A percentile compares a stretch with the other conserved stretches of the same genome.
Evolutionary conservation across 257 asterid genomes (phyloP).

Genomic region (Solanum raphanifolium): DNA sequence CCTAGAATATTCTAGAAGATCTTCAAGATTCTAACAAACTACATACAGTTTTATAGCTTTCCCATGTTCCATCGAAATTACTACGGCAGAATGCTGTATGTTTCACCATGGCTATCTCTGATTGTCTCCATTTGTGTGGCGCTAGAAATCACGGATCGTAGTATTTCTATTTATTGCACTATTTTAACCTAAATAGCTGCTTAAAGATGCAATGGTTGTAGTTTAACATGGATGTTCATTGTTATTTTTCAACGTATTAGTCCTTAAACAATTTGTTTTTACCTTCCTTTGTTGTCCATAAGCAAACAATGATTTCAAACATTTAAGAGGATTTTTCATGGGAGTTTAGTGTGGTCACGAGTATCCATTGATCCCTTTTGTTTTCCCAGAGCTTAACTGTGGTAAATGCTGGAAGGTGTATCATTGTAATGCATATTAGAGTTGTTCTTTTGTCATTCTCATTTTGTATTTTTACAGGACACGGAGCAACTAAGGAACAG

Average conservation of each 20-base stretch:
- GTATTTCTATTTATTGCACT: not conserved
- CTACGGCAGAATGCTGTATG: not conserved
- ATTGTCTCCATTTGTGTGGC: not conserved
- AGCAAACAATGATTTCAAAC: not conserved
- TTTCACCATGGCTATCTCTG: not conserved
- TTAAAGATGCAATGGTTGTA: not conserved
- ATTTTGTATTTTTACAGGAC: constrained; percentile 36
- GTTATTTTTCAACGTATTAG: not conserved
- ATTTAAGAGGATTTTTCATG: not conserved
- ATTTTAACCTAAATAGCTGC: not conserved
- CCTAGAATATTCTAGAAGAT: not conserved
- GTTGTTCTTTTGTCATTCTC: not conserved
- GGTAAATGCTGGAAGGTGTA: not conserved
- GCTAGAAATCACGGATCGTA: not conserved
- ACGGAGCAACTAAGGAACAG: constrained; percentile 75
- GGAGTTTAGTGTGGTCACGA: not conserved
- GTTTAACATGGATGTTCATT: not conserved
- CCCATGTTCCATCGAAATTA: not conserved
- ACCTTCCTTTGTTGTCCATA: not conserved
- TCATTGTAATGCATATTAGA: not conserved
- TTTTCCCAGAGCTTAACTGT: not conserved
- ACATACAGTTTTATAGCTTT: not conserved
- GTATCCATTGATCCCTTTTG: not conserved
- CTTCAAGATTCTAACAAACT: not conserved
- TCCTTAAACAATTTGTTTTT: not conserved